Base-by-base conservation (phyloP, 2,329 filamentous ascomycete genomes). In the Aureobasidium pullulans region DNA sequence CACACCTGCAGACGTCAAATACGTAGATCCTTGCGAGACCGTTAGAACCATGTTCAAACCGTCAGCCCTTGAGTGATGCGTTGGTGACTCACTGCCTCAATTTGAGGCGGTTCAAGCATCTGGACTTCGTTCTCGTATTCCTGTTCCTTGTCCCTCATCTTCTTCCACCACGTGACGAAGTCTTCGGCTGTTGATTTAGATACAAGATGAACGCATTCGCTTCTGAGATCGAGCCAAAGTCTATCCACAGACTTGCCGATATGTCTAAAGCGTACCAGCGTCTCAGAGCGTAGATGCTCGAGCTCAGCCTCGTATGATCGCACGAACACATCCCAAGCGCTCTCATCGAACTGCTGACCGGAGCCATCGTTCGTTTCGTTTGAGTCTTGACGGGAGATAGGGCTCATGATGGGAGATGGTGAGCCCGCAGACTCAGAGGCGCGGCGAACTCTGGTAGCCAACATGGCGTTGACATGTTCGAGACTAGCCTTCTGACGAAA, bases 251-350 rank as follows among this genome's bases (percentile, higher is more conserved):
- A 66, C 44, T 66, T 61, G 15, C 63, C 66, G 31, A 64, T 64
- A 60, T 78, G 77, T 36, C 73, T 73, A 59, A 79, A 72, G 56
- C 76, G 74, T 3, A 73, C 70, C 34, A 77, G 65, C n/a, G 71
- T 68, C 58, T 72, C 70, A 36, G 69, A 69, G 60, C 72, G 72
- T 40, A 77, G 63, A 48, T 75, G 70, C 16, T 59, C 48, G 23
- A 71, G 60, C 62, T 73, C 70, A 23, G 66, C 69, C 36, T 67
- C 62, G 63, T 66, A 69, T 3, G 64, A 61, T 46, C 62, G 63
- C 36, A 66, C 40, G 62, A 68, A 71, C 19, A 62, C 63, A 57
- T 69, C 68, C 70, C 69, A 70, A 36, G 69, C 67, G 36, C 62
- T 62, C 43, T 67, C 66, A 57, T 69, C 65, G 59, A 69, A 70